phyloP scores from a whole-genome alignment of 768 basidiomycete species.

The Pleurotus citrinopileatus region DNA sequence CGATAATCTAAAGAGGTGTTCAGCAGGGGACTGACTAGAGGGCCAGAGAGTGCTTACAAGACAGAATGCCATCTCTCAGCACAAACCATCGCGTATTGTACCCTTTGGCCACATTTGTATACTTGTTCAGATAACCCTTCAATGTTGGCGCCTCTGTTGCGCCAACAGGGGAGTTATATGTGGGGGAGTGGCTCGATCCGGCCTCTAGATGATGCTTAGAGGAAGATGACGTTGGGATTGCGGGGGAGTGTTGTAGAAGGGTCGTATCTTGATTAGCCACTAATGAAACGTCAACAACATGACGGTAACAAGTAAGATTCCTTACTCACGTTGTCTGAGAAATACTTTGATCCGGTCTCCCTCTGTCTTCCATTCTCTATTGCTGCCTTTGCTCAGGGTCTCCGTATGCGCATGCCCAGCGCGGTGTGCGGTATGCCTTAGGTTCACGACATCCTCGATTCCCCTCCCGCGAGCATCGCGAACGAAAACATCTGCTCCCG shows the following conservation, averaged over 20 bases:
- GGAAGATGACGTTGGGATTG: background rate
- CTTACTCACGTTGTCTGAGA: constrained; percentile 71
- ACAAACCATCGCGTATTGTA: constrained; percentile 94
- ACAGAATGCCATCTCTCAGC: constrained; percentile 79
- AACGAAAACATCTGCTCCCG: constrained; percentile 88
- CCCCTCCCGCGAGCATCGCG: constrained; percentile 64
- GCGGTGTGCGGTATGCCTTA: background rate
- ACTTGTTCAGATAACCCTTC: constrained; percentile 86
- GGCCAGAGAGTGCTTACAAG: no score
- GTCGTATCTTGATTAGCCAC: constrained; percentile 81
- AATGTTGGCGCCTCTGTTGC: constrained; percentile 55
- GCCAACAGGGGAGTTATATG: background rate
- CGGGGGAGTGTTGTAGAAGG: constrained; percentile 36
- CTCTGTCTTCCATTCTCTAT: constrained; percentile 12
- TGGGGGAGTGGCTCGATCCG: background rate
- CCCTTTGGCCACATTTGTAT: constrained; percentile 88
- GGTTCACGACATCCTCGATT: constrained; percentile 4
- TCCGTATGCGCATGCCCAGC: background rate
- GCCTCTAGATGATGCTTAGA: background rate
- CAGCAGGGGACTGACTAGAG: constrained; percentile 19
- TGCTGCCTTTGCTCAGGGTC: constrained; percentile 10
- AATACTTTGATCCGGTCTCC: constrained; percentile 83
- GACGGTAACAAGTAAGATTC: background rate
- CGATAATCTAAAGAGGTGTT: constrained; percentile 57
- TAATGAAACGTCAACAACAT: constrained; percentile 22